Evolutionary conservation across 495 filamentous ascomycete species (phyloP).

Genomic region (Lophiotrema nucula): DNA sequence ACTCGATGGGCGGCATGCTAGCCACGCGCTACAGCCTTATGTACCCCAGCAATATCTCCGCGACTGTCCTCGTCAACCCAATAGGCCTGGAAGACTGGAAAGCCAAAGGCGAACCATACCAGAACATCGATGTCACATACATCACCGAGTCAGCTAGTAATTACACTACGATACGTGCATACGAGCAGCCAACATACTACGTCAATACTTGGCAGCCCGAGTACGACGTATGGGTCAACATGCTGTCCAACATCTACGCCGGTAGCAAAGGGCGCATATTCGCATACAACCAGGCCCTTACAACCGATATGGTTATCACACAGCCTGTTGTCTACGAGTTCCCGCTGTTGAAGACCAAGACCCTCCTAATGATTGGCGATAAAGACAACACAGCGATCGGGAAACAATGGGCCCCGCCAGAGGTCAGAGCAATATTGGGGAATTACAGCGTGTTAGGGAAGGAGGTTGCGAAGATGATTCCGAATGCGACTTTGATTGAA

Average conservation of each 20-base stretch:
- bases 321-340: conserved; percentile 49
- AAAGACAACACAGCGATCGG: conserved; percentile 49
- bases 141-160: conserved; percentile 38
- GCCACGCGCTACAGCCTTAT: conserved; percentile 46
- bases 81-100: conserved; percentile 50
- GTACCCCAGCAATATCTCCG: conserved; percentile 39
- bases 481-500: conserved; percentile 43
- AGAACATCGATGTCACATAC: conserved; percentile 36
- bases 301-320: conserved; percentile 48
- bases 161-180: conserved; percentile 42
- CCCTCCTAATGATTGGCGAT: conserved; percentile 45
- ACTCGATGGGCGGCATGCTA: conserved; percentile 51
- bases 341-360: conserved; percentile 36
- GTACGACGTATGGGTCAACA: conserved; percentile 49
- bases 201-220: conserved; percentile 39
- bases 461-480: conserved; percentile 42
- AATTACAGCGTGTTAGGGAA: conserved; percentile 46
- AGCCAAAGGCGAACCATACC: conserved; percentile 46
- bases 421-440: conserved; percentile 43
- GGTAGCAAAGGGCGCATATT: conserved; percentile 40
- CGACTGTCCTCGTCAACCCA: conserved; percentile 42
- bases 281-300: conserved; percentile 41
- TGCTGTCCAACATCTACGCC: conserved; percentile 47
- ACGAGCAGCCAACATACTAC: conserved; percentile 50
- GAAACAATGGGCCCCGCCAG: conserved; percentile 47